phyloP scores from a whole-genome alignment of 2,329 filamentous ascomycete species.

The Nothomitra cinnamomea region DNA sequence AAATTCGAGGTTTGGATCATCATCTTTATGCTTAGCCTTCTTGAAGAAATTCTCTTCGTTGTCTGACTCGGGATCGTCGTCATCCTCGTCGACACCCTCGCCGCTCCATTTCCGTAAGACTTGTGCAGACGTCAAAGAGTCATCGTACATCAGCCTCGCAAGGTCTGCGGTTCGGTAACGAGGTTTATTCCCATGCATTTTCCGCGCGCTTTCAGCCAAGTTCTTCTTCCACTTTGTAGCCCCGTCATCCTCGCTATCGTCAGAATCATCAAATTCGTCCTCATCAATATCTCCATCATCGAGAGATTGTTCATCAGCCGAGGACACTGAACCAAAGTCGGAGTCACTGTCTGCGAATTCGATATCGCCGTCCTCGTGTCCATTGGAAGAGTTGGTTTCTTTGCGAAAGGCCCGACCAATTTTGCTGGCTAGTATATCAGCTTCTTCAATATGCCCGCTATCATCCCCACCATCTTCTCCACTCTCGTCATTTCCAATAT shows the following conservation, averaged over 20 bases:
- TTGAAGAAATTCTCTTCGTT: slow-evolving; percentile 52
- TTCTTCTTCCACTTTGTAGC: slow-evolving; percentile 78
- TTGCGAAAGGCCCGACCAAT: slow-evolving; percentile 37
- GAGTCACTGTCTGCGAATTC: slow-evolving; percentile 95
- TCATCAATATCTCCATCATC: slow-evolving; percentile 29
- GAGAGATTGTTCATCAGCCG: slow-evolving; percentile 36
- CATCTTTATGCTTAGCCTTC: slow-evolving; percentile 32
- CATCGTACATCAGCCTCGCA: slow-evolving; percentile 77
- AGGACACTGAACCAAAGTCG: slow-evolving; percentile 76
- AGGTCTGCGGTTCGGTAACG: slow-evolving; percentile 69
- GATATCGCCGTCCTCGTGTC: slow-evolving; percentile 46
- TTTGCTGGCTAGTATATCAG: slow-evolving; percentile 24
- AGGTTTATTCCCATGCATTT: slow-evolving; percentile 50
- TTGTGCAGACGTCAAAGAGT: slow-evolving; percentile 54
- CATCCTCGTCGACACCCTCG: slow-evolving; percentile 40
- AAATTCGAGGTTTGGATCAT: slow-evolving; percentile 43
- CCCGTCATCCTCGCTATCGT: slow-evolving; percentile 52
- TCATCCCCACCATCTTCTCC: slow-evolving; percentile 25
- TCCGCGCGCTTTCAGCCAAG: slow-evolving; percentile 56
- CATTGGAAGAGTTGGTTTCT: slow-evolving; percentile 26
- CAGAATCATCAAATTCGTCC: slow-evolving; percentile 34
- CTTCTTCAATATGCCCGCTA: slow-evolving; percentile 4
- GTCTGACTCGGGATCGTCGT: slow-evolving; percentile 39
- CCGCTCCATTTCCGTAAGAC: slow-evolving; percentile 70
- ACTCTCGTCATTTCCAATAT: slow-evolving; percentile 24